Percentiles rank a stretch among this genome's conserved stretches.
phyloP scores from a whole-genome alignment of 495 filamentous ascomycete genomes.

The Neurospora sp. region DNA sequence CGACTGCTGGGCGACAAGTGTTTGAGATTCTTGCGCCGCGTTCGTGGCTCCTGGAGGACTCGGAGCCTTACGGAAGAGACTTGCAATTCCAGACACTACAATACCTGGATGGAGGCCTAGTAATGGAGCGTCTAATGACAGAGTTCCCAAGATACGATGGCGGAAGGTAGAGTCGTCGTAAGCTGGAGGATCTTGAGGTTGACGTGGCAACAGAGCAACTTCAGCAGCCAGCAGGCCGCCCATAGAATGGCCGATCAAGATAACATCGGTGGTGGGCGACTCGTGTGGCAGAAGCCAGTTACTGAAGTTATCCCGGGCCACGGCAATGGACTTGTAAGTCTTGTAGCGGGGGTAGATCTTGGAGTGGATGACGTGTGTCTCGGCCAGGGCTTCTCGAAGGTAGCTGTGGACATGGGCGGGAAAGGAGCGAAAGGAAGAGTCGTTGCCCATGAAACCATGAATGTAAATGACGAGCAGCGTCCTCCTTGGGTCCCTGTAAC shows the following conservation, averaged over 20 bases:
- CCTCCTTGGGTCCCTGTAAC: slow-evolving; percentile 29
- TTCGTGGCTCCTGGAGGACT: slow-evolving; percentile 19
- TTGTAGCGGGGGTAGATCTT: slow-evolving; percentile 91
- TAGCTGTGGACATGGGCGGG: slow-evolving; percentile 79
- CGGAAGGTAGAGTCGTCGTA: slow-evolving; percentile 32
- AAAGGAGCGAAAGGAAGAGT: slow-evolving; percentile 78
- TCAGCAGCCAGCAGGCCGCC: slow-evolving; percentile 80
- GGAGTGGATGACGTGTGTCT: slow-evolving; percentile 73
- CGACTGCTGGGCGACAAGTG: not conserved
- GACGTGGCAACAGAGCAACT: slow-evolving; percentile 52
- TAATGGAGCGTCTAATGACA: slow-evolving; percentile 83
- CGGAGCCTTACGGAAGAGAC: slow-evolving; percentile 57
- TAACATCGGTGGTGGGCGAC: slow-evolving; percentile 60
- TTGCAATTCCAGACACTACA: slow-evolving; percentile 65
- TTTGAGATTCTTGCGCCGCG: slow-evolving; percentile 3
- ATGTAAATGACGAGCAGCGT: slow-evolving; percentile 74
- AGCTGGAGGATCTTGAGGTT: slow-evolving; percentile 1
- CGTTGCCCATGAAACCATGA: slow-evolving; percentile 89
- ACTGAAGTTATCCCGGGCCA: slow-evolving; percentile 73
- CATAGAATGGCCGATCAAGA: slow-evolving; percentile 85
- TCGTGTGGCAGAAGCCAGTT: slow-evolving; percentile 76
- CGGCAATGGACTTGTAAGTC: slow-evolving; percentile 62
- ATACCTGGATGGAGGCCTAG: slow-evolving; percentile 86
- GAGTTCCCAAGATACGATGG: slow-evolving; percentile 72
- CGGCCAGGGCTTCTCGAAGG: slow-evolving; percentile 53